Evolutionary conservation across 2,329 filamentous ascomycete genomes (phyloP), one percentile per base, ranked within the genome.

Genomic region (Monosporascus cannonballus): DNA sequence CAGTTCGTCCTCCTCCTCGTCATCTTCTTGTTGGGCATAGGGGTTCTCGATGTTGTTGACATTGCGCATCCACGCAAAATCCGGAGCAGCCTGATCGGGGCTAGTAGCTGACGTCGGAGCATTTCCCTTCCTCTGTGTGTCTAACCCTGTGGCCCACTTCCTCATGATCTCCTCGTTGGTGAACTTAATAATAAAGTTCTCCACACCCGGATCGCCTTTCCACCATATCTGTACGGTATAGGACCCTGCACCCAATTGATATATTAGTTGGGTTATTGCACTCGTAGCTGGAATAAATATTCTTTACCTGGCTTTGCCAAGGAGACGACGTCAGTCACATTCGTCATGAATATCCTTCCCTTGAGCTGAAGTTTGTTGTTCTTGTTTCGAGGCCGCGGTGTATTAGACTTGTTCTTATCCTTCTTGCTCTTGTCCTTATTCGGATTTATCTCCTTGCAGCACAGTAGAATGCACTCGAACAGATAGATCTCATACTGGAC

Each of bases 181-280:
- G 69, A 96, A 97, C 60, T 90, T 89, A 66, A 99, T 96, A 63
- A 93, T 86, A 69, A 99, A 97, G 66, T 95, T 96, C 67, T 99
- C 93, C 34, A 96, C 90, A 4, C 90, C 90, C 0, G 92, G 90
- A 59, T 97, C 93, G 36, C 93, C 93, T 72, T 94, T 97, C 94
- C 94, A 99, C 79, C 92, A 96, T 52, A 99, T 97, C 67, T 97
- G 93, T 55, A 96, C 89, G 2, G 89, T 93, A 67, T 97, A 96
- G 11, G 90, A 93, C 47, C 90, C 91, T 94, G 63, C 11, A 49
- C 17, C 39, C 37, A 37, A 18, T 18, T 6, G 39, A 7, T 15
- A 51, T 44, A 9, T 56, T 39, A 59, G 54, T 42, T 38, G 53
- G 52, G 48, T 42, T 54, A 37, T 55, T 39, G 27, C 45, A n/a